Evolutionary conservation across 192 early-diverging fungal genomes (phyloP).

Genomic region (Glomus cerebriforme): DNA sequence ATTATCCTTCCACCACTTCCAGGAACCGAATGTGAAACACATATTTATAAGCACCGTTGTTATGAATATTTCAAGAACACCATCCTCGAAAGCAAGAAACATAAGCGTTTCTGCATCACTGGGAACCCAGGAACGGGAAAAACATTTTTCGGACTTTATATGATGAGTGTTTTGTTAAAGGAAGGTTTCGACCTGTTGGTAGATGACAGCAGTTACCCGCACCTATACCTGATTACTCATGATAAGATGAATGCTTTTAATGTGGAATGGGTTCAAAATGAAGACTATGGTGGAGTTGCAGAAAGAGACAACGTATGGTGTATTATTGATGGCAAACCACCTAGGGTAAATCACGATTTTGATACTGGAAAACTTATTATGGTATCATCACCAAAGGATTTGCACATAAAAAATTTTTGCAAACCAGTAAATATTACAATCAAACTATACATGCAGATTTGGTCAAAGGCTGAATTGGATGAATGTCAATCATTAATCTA

Average conservation of each 20-base stretch:
- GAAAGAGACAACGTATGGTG: not conserved
- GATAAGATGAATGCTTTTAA: not conserved
- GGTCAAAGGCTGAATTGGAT: not conserved
- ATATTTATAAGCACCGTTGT: not conserved
- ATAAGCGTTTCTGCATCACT: not conserved
- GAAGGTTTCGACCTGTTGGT: not conserved
- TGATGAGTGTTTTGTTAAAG: not conserved
- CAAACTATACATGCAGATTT: not conserved
- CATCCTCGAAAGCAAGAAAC: not conserved
- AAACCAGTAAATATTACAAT: not conserved
- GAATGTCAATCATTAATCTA: not conserved
- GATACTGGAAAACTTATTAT: slow-evolving; percentile 1
- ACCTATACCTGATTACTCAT: not conserved
- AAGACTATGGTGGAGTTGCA: not conserved
- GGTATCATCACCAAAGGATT: not conserved
- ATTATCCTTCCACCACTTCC: not conserved
- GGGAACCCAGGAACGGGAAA: not conserved
- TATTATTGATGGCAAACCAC: not conserved
- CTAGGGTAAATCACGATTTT: not conserved
- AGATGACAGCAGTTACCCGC: not conserved
- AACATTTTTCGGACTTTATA: not conserved
- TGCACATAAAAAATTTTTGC: not conserved
- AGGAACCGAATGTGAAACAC: no score
- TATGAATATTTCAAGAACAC: not conserved
- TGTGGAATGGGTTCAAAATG: not conserved